These are phyloP conservation scores for Beta vulgaris DNA, from an alignment of 148 eudicot species.

Conservation along the genomic window DNA sequence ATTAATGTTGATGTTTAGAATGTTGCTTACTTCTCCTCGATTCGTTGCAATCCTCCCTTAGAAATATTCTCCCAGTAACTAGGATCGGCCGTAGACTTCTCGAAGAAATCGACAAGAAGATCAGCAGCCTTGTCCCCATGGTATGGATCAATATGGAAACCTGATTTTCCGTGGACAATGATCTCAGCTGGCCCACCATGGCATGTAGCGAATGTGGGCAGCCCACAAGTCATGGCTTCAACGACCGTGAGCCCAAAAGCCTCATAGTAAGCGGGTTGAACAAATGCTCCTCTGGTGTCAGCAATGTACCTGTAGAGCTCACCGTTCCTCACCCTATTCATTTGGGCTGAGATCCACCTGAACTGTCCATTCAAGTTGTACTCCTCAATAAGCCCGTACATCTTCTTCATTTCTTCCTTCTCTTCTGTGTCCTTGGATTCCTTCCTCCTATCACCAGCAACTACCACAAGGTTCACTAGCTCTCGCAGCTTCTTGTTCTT, in stretches of 20 bases:
- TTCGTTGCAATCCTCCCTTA: constrained; percentile 71
- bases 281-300: constrained; percentile 79
- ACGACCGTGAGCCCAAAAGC: constrained; percentile 96
- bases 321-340: constrained; percentile 93
- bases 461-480: constrained; percentile 92
- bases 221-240: constrained; percentile 95
- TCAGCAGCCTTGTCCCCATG: constrained; percentile 89
- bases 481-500: constrained; percentile 69
- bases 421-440: constrained; percentile 96
- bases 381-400: constrained; percentile 76
- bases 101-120: constrained; percentile 75
- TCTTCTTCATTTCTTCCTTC: constrained; percentile 93
- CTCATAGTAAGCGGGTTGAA: constrained; percentile 94
- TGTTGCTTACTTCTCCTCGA: constrained; percentile 73
- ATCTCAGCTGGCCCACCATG: constrained; percentile 99
- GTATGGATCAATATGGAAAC: constrained; percentile 95
- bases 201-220: constrained; percentile 92
- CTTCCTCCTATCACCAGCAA: constrained; percentile 91
- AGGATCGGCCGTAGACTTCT: constrained; percentile 63
- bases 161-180: constrained; percentile 84
- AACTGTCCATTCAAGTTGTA: constrained; percentile 83
- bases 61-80: constrained; percentile 85
- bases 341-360: constrained; percentile 97
- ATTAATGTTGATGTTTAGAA: neutral
- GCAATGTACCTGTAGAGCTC: constrained; percentile 93